Evolutionary conservation across 2,329 filamentous ascomycete genomes (phyloP).

Genomic region (Aspergillus hiratsukae): DNA sequence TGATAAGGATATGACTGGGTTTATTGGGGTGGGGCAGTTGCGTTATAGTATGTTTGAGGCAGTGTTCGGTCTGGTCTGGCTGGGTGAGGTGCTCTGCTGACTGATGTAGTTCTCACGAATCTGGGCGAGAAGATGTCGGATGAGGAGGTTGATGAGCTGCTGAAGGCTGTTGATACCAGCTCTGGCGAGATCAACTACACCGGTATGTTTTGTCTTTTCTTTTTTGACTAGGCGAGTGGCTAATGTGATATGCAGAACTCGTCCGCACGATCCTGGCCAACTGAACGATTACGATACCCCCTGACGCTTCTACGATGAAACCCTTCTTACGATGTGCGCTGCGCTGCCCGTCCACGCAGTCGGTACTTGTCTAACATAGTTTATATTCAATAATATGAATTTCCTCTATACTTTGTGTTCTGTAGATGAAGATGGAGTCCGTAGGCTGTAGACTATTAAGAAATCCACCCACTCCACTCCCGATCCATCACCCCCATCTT

Average conservation of each 20-base stretch:
- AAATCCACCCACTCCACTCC: constrained; percentile 34
- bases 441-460: constrained; percentile 1
- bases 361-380: not conserved
- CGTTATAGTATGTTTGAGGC: constrained; percentile 68
- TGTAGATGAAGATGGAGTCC: not conserved
- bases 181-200: constrained; percentile 97
- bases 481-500: constrained; percentile 25
- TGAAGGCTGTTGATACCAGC: constrained; percentile 96
- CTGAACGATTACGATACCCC: constrained; percentile 44
- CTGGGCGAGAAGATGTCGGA: constrained; percentile 99
- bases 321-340: not conserved
- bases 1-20: constrained; percentile 97
- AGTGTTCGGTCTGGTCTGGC: no score
- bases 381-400: not conserved
- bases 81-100: constrained; percentile 4
- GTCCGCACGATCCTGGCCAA: constrained; percentile 84
- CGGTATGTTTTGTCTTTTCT: constrained; percentile 53
- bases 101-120: constrained; percentile 73
- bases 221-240: not conserved
- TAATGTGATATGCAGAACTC: constrained; percentile 54
- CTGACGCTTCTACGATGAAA: constrained; percentile 11
- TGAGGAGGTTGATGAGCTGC: constrained; percentile 95
- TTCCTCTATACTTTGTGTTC: not conserved
- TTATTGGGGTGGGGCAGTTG: constrained; percentile 95
- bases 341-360: not conserved